Conservation (phyloP, 2,329 filamentous ascomycete genomes). For the Akanthomyces muscarius region DNA sequence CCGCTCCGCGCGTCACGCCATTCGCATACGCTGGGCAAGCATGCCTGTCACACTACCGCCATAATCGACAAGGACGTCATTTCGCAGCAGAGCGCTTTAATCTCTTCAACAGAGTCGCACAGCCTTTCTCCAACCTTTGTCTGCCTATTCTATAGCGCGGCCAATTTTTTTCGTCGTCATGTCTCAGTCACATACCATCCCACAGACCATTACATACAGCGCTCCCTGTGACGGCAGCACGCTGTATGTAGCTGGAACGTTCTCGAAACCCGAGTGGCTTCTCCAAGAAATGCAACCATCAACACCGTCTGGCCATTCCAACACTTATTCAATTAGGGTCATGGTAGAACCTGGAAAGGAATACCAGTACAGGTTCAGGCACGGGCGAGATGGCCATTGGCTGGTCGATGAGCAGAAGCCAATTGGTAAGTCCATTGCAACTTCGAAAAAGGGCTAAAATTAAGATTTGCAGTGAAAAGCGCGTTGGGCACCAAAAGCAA, state of each 20-base stretch:
- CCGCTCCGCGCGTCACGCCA: neutral
- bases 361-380: constrained; percentile 72
- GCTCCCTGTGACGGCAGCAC: constrained; percentile 51
- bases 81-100: neutral
- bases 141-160: neutral
- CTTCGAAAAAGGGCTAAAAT: neutral
- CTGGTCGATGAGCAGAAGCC: constrained; percentile 59
- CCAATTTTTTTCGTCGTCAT: neutral
- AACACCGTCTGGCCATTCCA: constrained; percentile 43
- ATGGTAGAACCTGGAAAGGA: constrained; percentile 51
- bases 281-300: constrained; percentile 60
- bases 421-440: constrained; percentile 45
- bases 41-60: constrained; percentile 2
- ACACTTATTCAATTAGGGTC: constrained; percentile 56
- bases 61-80: neutral
- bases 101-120: constrained; percentile 10
- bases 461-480: constrained; percentile 11
- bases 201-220: constrained; percentile 6
- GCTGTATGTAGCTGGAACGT: constrained; percentile 66
- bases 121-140: neutral
- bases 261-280: constrained; percentile 64
- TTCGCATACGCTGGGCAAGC: neutral
- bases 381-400: constrained; percentile 67
- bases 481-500: constrained; percentile 11
- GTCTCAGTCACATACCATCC: neutral